Conservation (phyloP, 352 stramenopile genomes). For the Aphanomyces astaci region DNA sequence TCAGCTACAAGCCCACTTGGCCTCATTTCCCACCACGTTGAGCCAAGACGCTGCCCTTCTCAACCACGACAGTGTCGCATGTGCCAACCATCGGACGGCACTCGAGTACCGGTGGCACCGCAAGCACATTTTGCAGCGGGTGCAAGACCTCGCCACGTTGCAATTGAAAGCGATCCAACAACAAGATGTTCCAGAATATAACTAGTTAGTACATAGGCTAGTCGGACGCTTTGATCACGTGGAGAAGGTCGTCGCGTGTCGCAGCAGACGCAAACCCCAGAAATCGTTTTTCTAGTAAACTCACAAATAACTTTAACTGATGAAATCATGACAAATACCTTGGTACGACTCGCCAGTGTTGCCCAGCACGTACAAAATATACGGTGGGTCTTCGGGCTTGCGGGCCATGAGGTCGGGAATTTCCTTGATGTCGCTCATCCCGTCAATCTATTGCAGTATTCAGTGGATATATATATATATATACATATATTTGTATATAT, state of each 20-base stretch:
- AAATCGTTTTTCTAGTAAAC: slow-evolving; percentile 9
- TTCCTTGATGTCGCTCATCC: slow-evolving; percentile 45
- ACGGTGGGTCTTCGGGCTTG: slow-evolving; percentile 52
- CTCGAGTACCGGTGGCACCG: not conserved
- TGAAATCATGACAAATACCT: too few species aligned
- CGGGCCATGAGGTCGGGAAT: slow-evolving; percentile 20
- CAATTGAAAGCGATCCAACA: not conserved
- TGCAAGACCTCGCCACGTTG: not conserved
- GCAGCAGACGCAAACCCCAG: not conserved
- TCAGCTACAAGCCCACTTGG: not conserved
- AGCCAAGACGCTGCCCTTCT: slow-evolving; percentile 1
- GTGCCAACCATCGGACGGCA: not conserved
- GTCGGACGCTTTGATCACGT: not conserved
- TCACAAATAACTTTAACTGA: too few species aligned
- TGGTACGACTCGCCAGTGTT: slow-evolving; percentile 39
- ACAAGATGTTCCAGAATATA: not conserved
- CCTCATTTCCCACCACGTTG: not conserved
- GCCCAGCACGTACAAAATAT: slow-evolving; percentile 53
- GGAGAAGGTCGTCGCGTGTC: not conserved
- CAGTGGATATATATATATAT: too few species aligned
- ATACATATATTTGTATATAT: too few species aligned
- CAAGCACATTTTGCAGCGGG: not conserved
- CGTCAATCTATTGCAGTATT: slow-evolving; percentile 64
- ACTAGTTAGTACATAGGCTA: not conserved
- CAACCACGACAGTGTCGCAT: not conserved